Conservation (phyloP, 257 asterid species). For the Cynanchum wilfordii region DNA sequence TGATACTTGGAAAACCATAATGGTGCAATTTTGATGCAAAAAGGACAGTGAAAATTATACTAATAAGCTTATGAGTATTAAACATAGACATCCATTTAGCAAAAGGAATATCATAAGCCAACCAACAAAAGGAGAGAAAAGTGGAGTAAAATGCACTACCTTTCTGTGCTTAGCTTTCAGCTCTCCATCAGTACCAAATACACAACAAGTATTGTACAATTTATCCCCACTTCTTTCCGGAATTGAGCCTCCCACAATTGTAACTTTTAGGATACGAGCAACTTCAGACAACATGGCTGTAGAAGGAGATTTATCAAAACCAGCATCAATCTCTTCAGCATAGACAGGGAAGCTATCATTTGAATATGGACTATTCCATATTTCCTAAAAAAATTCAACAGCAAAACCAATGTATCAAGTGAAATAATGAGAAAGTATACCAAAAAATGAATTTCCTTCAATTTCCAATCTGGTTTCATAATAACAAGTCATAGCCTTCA, state of each 20-base stretch:
- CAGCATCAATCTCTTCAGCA: constrained; percentile 96
- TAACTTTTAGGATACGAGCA: constrained; percentile 62
- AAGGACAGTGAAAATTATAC: neutral
- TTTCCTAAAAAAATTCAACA: constrained; percentile 50
- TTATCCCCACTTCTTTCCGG: constrained; percentile 87
- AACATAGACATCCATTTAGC: neutral
- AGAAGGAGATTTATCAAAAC: constrained; percentile 80
- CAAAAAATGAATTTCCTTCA: neutral
- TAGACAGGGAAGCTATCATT: constrained; percentile 88
- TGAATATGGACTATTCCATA: constrained; percentile 95
- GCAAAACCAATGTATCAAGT: neutral
- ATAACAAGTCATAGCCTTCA: neutral
- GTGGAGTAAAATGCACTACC: constrained; percentile 40
- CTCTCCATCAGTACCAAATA: constrained; percentile 79
- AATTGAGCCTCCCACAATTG: constrained; percentile 89
- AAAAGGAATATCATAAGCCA: constrained; percentile 10
- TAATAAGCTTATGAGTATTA: neutral
- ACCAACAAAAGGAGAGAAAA: constrained; percentile 11
- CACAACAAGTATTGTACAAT: constrained; percentile 83
- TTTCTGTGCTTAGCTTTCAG: constrained; percentile 90
- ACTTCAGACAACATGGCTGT: constrained; percentile 88
- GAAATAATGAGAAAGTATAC: neutral
- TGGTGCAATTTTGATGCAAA: neutral
- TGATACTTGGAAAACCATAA: neutral
- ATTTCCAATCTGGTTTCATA: neutral